Conservation (phyloP, 148 eudicot genomes). For the Chenopodium formosanum region DNA sequence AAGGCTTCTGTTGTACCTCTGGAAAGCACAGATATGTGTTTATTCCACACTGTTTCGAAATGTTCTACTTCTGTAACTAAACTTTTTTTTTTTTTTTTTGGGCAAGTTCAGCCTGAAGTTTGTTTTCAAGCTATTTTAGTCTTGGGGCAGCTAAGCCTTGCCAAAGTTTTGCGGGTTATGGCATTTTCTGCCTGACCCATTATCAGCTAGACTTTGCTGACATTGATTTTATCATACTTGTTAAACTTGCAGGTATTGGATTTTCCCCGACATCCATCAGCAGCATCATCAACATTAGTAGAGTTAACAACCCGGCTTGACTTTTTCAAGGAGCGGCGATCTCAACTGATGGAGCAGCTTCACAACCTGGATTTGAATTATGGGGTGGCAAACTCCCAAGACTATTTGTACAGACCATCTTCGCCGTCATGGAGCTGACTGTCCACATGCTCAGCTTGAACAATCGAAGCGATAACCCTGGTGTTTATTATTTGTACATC, state of each 20-base stretch:
- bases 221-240: not conserved
- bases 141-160: not conserved
- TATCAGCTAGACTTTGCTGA: not conserved
- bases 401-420: slow-evolving; percentile 64
- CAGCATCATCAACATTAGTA: slow-evolving; percentile 85
- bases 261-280: slow-evolving; percentile 59
- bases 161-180: not conserved
- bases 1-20: slow-evolving; percentile 16
- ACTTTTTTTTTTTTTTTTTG: no score
- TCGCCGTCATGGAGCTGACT: slow-evolving; percentile 87
- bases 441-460: slow-evolving; percentile 3
- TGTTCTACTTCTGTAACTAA: not conserved
- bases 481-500: slow-evolving; percentile 44
- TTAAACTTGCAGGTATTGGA: slow-evolving; percentile 56
- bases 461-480: slow-evolving; percentile 8
- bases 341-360: slow-evolving; percentile 97
- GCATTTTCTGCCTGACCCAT: not conserved
- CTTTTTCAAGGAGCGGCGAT: slow-evolving; percentile 94
- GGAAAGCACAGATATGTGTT: not conserved
- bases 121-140: not conserved
- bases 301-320: slow-evolving; percentile 94
- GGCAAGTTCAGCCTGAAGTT: not conserved
- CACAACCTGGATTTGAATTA: slow-evolving; percentile 85
- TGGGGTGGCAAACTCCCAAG: slow-evolving; percentile 56
- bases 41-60: not conserved